Conservation (phyloP, 352 stramenopile genomes). For the Phytophthora syringae region DNA sequence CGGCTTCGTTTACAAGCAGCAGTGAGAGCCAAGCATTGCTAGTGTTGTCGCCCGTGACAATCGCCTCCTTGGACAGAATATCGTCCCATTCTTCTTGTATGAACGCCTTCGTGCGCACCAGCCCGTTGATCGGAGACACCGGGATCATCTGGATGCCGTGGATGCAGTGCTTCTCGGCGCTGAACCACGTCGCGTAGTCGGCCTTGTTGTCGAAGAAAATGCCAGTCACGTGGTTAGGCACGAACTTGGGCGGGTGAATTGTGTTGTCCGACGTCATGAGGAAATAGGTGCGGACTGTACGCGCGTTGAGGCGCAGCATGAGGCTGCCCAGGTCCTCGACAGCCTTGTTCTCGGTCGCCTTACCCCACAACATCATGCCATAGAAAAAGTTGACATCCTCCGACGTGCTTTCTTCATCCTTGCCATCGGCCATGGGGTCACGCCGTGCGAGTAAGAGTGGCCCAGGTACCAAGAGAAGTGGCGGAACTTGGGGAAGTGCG, state of each 20-base stretch:
- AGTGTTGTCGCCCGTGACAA: too few relatives aligned
- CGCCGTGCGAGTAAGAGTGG: too few relatives aligned
- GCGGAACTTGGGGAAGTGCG: too few relatives aligned
- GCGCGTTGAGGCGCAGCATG: constrained; percentile 77
- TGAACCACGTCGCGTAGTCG: constrained; percentile 84
- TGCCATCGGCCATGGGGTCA: too few relatives aligned
- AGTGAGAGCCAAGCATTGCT: constrained; percentile 67
- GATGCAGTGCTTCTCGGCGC: constrained; percentile 77
- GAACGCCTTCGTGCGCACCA: constrained; percentile 69
- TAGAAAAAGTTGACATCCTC: too few relatives aligned
- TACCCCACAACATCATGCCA: too few relatives aligned
- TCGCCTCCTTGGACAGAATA: too few relatives aligned
- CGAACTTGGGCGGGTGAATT: constrained; percentile 57
- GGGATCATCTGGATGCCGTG: constrained; percentile 87
- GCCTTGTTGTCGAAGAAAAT: constrained; percentile 84
- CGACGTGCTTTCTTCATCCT: too few relatives aligned
- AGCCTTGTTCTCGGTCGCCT: too few relatives aligned
- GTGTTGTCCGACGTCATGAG: constrained; percentile 63
- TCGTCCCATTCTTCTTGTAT: constrained; percentile 82
- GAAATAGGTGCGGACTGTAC: constrained; percentile 66
- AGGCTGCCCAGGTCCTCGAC: constrained; percentile 79
- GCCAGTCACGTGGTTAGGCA: constrained; percentile 63
- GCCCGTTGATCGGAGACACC: constrained; percentile 73
- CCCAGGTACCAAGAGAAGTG: too few relatives aligned
- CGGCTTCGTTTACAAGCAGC: constrained; percentile 61